Evolutionary conservation across 208 protist genomes (phyloP).

Genomic region (Trichomonas vaginalis): DNA sequence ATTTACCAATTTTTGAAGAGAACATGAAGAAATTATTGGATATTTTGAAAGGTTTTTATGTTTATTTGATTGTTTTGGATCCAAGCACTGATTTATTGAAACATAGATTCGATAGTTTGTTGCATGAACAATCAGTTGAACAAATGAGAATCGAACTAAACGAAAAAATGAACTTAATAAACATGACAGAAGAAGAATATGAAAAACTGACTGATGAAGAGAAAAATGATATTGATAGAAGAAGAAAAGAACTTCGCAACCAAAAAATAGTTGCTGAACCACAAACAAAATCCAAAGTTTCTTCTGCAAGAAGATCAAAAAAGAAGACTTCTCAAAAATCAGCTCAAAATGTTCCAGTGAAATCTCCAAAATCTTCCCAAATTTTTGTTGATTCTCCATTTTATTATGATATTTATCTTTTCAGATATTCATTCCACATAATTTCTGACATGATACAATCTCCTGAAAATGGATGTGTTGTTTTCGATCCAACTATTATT

Average conservation of each 20-base stretch:
- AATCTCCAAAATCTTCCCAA: neutral
- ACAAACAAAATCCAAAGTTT: neutral
- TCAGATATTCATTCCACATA: neutral
- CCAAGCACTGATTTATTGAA: neutral
- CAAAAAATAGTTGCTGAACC: neutral
- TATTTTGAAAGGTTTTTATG: neutral
- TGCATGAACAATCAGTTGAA: neutral
- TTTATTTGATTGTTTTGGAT: neutral
- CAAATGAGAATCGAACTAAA: no score
- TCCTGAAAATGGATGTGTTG: neutral
- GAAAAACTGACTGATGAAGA: neutral
- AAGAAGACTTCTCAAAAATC: neutral
- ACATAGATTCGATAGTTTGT: neutral
- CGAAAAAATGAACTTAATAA: neutral
- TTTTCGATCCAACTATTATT: neutral
- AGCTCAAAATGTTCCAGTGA: neutral
- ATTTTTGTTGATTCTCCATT: neutral
- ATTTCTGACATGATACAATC: neutral
- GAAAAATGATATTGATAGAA: neutral
- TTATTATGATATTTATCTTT: neutral
- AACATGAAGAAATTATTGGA: neutral
- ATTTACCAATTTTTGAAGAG: neutral
- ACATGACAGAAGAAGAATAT: neutral
- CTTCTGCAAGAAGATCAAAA: neutral
- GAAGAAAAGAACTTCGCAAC: neutral